These are phyloP conservation scores for Tieghemostelium lacteum DNA, from an alignment of 78 protist species.

Conservation along the genomic window DNA sequence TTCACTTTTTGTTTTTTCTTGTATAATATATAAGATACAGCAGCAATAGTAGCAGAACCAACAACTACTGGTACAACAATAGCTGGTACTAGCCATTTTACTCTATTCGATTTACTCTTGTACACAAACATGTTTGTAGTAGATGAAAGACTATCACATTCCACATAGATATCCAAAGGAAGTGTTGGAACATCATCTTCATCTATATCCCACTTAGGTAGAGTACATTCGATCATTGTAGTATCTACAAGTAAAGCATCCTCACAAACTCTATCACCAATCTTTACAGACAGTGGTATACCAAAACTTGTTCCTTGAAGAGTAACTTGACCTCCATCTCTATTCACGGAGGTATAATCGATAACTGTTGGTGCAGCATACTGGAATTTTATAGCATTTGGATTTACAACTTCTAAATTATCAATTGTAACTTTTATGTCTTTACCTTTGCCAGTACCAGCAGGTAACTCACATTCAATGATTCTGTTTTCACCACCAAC, in stretches of 20 bases:
- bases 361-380: neutral
- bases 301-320: neutral
- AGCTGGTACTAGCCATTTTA: constrained; percentile 50
- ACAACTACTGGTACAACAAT: constrained; percentile 44
- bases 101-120: neutral
- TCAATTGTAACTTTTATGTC: neutral
- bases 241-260: neutral
- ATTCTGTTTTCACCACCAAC: neutral
- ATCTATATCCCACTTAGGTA: neutral
- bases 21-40: too few relatives aligned
- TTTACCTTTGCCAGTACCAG: neutral
- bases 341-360: neutral
- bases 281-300: neutral
- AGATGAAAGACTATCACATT: neutral
- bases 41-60: too few relatives aligned
- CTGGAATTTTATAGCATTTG: neutral
- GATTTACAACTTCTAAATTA: neutral
- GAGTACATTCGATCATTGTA: neutral
- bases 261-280: neutral
- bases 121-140: neutral
- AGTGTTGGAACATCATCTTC: neutral
- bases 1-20: too few relatives aligned
- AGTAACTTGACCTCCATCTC: neutral
- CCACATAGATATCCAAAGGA: neutral
- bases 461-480: neutral